Evolutionary conservation across 108 stramenopile genomes (phyloP).

Genomic region (Poteriospumella lacustris): DNA sequence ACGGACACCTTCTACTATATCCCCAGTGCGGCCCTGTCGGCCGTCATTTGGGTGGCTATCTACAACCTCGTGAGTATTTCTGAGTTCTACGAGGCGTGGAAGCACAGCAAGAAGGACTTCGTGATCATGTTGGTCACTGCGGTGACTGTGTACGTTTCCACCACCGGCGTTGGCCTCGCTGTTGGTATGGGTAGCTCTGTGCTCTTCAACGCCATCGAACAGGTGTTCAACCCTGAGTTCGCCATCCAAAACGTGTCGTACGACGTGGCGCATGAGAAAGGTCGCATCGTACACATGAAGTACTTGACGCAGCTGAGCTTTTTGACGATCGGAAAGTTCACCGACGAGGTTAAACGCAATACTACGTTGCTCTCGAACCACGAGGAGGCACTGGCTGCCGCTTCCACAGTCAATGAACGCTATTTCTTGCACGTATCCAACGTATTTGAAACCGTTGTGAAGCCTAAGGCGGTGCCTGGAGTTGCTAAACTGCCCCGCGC

Average conservation of each 20-base stretch:
- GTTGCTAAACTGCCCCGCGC: not conserved
- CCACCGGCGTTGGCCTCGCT: constrained; percentile 2
- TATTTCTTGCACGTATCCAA: not conserved
- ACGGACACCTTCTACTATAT: constrained; percentile 20
- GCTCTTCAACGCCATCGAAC: not conserved
- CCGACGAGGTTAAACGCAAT: not conserved
- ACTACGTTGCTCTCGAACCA: not conserved
- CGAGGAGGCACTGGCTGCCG: not conserved
- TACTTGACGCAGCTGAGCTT: not conserved
- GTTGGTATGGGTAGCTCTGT: not conserved
- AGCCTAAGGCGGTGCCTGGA: not conserved
- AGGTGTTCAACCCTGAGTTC: constrained; percentile 1
- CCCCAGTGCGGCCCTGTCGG: constrained; percentile 25
- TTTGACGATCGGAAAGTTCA: not conserved
- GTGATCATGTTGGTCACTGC: constrained; percentile 5
- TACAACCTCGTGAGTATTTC: not conserved
- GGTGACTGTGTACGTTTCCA: not conserved
- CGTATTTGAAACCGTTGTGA: not conserved
- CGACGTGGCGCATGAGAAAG: not conserved
- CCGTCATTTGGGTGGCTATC: constrained; percentile 26
- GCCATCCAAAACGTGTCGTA: not conserved
- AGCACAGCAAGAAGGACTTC: constrained; percentile 29
- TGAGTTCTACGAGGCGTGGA: constrained; percentile 25
- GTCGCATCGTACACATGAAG: not conserved
- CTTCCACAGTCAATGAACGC: not conserved